phyloP scores from a whole-genome alignment of 2,329 filamentous ascomycete species.

The Fusarium keratoplasticum region DNA sequence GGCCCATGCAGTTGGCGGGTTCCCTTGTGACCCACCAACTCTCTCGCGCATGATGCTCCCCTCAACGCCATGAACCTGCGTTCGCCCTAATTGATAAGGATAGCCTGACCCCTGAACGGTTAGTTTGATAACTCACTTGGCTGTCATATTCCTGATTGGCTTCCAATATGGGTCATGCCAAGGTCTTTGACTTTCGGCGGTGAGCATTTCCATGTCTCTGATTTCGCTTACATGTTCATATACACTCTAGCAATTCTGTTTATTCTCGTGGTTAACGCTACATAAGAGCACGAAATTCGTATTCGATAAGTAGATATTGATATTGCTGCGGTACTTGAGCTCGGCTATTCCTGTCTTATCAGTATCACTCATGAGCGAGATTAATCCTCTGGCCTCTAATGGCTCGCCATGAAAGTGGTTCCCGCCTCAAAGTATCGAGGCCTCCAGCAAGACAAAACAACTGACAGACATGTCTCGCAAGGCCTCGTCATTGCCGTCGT shows the following conservation, averaged over 20 bases:
- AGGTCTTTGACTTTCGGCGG: neutral
- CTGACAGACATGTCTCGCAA: slow-evolving; percentile 7
- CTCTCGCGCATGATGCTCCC: slow-evolving; percentile 21
- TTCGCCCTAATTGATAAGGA: neutral
- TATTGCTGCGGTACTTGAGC: neutral
- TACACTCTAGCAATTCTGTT: neutral
- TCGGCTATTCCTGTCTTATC: neutral
- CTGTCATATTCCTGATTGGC: neutral
- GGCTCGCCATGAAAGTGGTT: neutral
- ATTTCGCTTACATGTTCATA: neutral
- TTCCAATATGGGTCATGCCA: neutral
- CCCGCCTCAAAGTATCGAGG: slow-evolving; percentile 4
- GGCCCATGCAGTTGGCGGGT: neutral
- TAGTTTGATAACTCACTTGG: neutral
- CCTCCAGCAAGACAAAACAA: neutral
- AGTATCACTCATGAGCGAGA: neutral
- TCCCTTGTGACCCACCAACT: slow-evolving; percentile 11
- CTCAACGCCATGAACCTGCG: slow-evolving; percentile 6
- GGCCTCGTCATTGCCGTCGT: neutral
- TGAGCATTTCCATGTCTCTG: neutral
- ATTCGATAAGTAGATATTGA: neutral
- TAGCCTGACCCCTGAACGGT: neutral
- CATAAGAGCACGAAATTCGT: neutral
- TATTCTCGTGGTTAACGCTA: neutral
- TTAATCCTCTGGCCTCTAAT: neutral